Base-by-base conservation (phyloP, 176 grass and related monocot species). In the Musa acuminata region DNA sequence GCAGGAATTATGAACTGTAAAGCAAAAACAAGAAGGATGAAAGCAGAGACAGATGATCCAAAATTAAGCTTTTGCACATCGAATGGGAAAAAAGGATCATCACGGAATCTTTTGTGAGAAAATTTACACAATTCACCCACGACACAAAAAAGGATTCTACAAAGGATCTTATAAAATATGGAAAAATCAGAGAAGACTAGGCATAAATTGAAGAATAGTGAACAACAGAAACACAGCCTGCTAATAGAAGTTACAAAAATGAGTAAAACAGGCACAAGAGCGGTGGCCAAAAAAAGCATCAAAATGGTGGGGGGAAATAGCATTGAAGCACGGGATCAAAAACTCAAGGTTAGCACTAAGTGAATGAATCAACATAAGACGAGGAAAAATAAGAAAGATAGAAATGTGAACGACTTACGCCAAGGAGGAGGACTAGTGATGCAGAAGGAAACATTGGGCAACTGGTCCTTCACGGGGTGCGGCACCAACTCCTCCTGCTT, bases 351-450 rank as follows among this genome's bases (percentile, higher is more conserved):
- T 14, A 11, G 51, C n/a, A 52, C 23, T 23, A 58, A 65, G 10
- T 48, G 52, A 73, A 53, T 10, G 49, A 9, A 49, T 53, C 48
- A 13, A 23, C 23, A 53, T 27, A 75, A 13, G 1, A 72, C 23
- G 48, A 73, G 23, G 1, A 72, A 13, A 69, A 9, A 35, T 60
- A 51, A 76, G 67, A 11, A 55, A 55, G 13, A 48, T 9, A 68
- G 52, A 85, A 82, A 77, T 69, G 72, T 19, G 48, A n/a, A 7
- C 54, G 82, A 83, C 88, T 86, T 84, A 99, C 95, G 95, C 95
- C 90, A 91, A 64, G 88, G 90, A 64, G 95, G 95, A 55, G 95
- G 95, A 63, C 95, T 99, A 9, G 88, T 94, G 82, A 99, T 94
- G 73, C 95, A 99, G 81, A 82, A 99, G 65, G 90, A 80, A 9